A percentile compares a stretch with the other conserved stretches of the same genome.
Conservation (phyloP, 2,329 filamentous ascomycete genomes). For the Penicillium occitanis region DNA sequence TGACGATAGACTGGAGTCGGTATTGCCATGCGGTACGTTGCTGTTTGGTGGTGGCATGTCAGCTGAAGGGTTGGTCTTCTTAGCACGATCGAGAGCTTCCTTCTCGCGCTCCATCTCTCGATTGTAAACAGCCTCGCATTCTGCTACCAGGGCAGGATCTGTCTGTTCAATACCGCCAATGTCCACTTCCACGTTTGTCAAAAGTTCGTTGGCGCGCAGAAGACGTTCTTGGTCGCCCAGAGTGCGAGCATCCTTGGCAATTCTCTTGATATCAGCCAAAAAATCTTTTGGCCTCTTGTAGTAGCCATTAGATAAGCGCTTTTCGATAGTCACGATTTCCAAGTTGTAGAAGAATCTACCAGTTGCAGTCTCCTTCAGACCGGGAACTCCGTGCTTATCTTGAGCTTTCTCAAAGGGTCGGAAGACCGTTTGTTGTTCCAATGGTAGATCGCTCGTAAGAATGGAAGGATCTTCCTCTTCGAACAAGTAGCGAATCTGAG, state of each 20-base stretch:
- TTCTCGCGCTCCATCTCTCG: constrained; percentile 70
- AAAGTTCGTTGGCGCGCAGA: constrained; percentile 85
- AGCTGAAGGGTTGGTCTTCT: constrained; percentile 41
- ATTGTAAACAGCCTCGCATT: constrained; percentile 80
- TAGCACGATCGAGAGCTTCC: constrained; percentile 58
- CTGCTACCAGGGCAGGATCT: constrained; percentile 61
- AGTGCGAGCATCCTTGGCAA: constrained; percentile 80
- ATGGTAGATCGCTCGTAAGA: constrained; percentile 60
- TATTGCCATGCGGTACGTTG: constrained; percentile 54
- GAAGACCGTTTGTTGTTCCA: constrained; percentile 57
- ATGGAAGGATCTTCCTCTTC: constrained; percentile 74
- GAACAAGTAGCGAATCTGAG: constrained; percentile 75
- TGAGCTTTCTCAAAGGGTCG: constrained; percentile 77
- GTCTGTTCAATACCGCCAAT: constrained; percentile 70
- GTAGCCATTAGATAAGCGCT: constrained; percentile 93
- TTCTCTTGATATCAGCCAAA: constrained; percentile 76
- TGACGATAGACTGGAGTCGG: constrained; percentile 50
- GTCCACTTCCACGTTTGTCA: constrained; percentile 92
- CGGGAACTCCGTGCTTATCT: constrained; percentile 75
- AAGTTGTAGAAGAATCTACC: constrained; percentile 94
- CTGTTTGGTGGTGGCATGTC: constrained; percentile 48
- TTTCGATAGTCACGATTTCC: constrained; percentile 88
- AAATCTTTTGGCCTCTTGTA: constrained; percentile 92
- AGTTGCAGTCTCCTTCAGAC: constrained; percentile 71
- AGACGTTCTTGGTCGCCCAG: constrained; percentile 79